These are phyloP conservation scores for Nakazawaea siamensis DNA, from an alignment of 805 yeast species.

Conservation along the genomic window DNA sequence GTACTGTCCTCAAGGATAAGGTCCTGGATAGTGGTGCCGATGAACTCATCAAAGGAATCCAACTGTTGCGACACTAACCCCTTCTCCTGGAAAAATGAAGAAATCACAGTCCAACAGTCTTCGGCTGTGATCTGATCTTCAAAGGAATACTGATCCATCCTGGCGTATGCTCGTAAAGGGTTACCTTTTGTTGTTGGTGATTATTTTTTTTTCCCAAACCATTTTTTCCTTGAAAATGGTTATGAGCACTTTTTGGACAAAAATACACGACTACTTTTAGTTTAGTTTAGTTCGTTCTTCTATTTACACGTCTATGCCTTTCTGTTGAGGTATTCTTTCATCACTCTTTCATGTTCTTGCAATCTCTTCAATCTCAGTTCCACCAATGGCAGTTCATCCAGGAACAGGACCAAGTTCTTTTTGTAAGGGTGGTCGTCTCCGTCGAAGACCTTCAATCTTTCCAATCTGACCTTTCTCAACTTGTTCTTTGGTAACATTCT, in stretches of 20 bases:
- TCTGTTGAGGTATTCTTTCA: conserved; percentile 10
- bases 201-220: no score
- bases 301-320: background rate
- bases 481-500: conserved; percentile 95
- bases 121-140: conserved; percentile 87
- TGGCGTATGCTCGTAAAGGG: no score
- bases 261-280: no score
- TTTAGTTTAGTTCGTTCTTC: no score
- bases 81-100: conserved; percentile 91
- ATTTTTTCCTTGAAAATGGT: no score
- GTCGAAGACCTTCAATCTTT: conserved; percentile 79
- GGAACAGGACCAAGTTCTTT: conserved; percentile 76
- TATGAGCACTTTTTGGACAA: background rate
- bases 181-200: no score
- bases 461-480: conserved; percentile 69
- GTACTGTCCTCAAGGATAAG: conserved; percentile 94
- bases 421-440: conserved; percentile 85
- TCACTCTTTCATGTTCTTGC: conserved; percentile 21
- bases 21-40: conserved; percentile 93
- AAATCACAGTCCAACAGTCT: conserved; percentile 98
- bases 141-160: conserved; percentile 57
- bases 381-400: conserved; percentile 61
- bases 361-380: conserved; percentile 32
- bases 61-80: conserved; percentile 97
- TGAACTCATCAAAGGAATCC: conserved; percentile 97